Evolutionary conservation across 495 filamentous ascomycete species (phyloP).

Genomic region (Penicillium alfredii): DNA sequence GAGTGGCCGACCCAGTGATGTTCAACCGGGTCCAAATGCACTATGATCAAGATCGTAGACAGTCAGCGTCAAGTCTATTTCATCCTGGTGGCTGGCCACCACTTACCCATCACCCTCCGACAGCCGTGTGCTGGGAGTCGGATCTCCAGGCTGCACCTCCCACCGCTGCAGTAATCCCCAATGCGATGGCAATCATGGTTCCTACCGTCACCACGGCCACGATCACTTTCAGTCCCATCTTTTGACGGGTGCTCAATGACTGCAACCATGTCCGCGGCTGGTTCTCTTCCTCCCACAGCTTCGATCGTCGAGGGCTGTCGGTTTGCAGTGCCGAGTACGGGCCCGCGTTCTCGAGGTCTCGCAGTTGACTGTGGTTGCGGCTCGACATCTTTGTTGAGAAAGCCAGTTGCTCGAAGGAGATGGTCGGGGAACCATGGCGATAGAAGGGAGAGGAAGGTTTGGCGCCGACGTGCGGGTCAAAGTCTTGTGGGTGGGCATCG

Average conservation of each 20-base stretch:
- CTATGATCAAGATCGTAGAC: too few species aligned
- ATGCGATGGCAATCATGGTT: slow-evolving; percentile 52
- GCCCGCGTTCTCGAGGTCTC: slow-evolving; percentile 28
- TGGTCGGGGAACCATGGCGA: slow-evolving; percentile 44
- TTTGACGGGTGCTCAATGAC: slow-evolving; percentile 44
- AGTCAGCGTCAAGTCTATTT: too few species aligned
- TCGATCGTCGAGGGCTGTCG: slow-evolving; percentile 24
- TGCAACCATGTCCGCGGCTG: slow-evolving; percentile 28
- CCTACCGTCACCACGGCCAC: slow-evolving; percentile 54
- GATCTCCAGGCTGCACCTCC: slow-evolving; percentile 52
- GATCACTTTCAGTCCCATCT: slow-evolving; percentile 44
- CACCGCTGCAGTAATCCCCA: slow-evolving; percentile 58
- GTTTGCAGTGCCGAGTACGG: slow-evolving; percentile 13
- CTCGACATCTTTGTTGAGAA: slow-evolving; percentile 30
- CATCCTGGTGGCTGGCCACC: too few species aligned
- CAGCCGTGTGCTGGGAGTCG: slow-evolving; percentile 23
- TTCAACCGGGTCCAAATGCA: too few species aligned
- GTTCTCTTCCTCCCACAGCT: slow-evolving; percentile 40
- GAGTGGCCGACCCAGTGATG: too few species aligned
- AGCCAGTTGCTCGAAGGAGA: slow-evolving; percentile 41
- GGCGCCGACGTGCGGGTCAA: slow-evolving; percentile 37
- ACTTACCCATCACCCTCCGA: slow-evolving; percentile 14
- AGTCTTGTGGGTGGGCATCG: slow-evolving; percentile 23
- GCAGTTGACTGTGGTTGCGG: slow-evolving; percentile 13
- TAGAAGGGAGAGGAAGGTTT: slow-evolving; percentile 58